Base-by-base conservation (phyloP, 2,329 filamentous ascomycete species). In the Aspergillus niger region DNA sequence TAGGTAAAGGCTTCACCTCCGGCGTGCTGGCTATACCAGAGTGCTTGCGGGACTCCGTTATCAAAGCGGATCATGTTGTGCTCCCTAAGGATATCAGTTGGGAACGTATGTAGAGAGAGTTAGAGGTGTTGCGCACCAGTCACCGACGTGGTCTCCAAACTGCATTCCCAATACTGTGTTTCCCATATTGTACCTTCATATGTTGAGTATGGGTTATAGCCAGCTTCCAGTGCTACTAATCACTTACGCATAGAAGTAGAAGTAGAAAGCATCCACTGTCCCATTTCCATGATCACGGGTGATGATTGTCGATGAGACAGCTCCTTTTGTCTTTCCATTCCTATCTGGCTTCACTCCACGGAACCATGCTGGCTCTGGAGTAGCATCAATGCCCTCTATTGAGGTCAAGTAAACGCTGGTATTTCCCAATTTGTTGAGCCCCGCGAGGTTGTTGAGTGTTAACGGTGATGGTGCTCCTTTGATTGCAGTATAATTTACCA, bases 51-150 rank as follows among this genome's bases (percentile, higher is more conserved):
- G 1, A 67, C 63, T 8, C 84, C 84, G 57, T 87, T 78, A 15
- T 77, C 55, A 72, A 90, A 90, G 10, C 87, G 85, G 32, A 90
- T 78, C 85, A 88, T 88, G 57, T 83, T 86, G 71, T 89, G 86
- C 69, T 89, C 86, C 86, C 82, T 83, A 24, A 26, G 24, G 48
- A 44, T 26, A 8, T 51, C 7, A 54, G 32, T 10, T 43, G 39
- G 11, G 8, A n/a, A 24, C 17, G 1, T 3, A 38, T 50, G 15
- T n/a, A 7, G 36, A 24, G 8, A 30, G 24, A 28, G 30, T 24
- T 41, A 22, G n/a, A 41, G 39, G 26, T 41, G n/a, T 47, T 55
- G 24, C 70, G 58, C 73, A 81, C 81, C 85, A 87, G 69, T 88
- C 86, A 8, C 87, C 87, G 30, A 90, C 83, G 70, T 90, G 87